These are phyloP conservation scores for Nepenthes mirabilis DNA, from an alignment of 148 eudicot species.

Conservation along the genomic window DNA sequence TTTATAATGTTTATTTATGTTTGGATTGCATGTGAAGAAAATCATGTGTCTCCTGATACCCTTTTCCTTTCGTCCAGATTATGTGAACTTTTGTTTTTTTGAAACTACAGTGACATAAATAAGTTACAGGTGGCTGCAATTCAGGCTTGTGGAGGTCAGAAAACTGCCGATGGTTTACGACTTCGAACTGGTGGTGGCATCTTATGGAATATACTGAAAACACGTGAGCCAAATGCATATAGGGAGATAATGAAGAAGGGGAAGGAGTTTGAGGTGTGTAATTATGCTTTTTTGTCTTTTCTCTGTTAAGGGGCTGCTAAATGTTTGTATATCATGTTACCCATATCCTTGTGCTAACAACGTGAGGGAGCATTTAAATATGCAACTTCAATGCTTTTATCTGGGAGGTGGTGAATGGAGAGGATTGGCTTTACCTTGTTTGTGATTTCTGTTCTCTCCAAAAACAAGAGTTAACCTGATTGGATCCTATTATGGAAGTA, in stretches of 20 bases:
- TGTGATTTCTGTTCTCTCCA: no score
- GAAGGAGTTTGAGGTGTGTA: slow-evolving; percentile 72
- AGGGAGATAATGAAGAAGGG: slow-evolving; percentile 86
- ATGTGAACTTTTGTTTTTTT: not conserved
- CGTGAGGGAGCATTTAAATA: no score
- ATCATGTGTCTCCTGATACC: not conserved
- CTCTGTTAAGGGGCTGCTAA: not conserved
- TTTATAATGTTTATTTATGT: not conserved
- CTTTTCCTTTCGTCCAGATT: not conserved
- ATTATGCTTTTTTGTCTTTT: not conserved
- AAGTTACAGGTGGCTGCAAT: slow-evolving; percentile 58
- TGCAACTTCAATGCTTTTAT: no score
- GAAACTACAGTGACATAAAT: not conserved
- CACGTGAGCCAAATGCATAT: slow-evolving; percentile 68
- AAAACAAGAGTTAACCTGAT: no score
- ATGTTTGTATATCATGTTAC: not conserved
- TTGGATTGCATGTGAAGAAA: not conserved
- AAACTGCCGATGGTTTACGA: slow-evolving; percentile 60
- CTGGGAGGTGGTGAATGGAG: no score
- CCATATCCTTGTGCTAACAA: no score
- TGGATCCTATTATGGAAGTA: no score
- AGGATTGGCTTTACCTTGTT: no score
- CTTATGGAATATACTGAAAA: slow-evolving; percentile 72
- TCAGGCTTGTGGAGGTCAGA: slow-evolving; percentile 93
- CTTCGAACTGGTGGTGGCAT: slow-evolving; percentile 63